Conservation (phyloP, 2,329 filamentous ascomycete species). For the Bipolaris gigantea region DNA sequence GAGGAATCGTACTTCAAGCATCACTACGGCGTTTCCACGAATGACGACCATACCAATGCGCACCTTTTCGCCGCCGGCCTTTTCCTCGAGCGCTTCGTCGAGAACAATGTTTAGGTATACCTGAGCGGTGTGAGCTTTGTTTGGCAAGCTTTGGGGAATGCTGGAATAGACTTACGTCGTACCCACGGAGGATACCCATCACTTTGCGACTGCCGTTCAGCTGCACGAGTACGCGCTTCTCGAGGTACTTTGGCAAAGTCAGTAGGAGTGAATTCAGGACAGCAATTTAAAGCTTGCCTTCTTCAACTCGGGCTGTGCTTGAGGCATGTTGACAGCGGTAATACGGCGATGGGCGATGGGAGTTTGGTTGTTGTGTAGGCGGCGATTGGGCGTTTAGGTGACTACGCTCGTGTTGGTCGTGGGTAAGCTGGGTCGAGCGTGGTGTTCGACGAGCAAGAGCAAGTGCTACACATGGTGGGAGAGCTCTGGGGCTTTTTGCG, state of each 20-base stretch:
- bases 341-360: conserved; percentile 1
- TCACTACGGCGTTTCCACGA: conserved; percentile 95
- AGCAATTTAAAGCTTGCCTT: conserved; percentile 64
- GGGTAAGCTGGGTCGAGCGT: conserved; percentile 12
- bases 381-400: background rate
- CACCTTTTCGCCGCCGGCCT: conserved; percentile 85
- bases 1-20: conserved; percentile 70
- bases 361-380: background rate
- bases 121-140: conserved; percentile 50
- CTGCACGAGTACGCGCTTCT: conserved; percentile 98
- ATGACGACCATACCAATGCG: conserved; percentile 95
- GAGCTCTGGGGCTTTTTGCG: conserved; percentile 28
- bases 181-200: conserved; percentile 88
- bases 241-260: conserved; percentile 74
- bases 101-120: conserved; percentile 98
- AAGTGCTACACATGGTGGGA: conserved; percentile 16
- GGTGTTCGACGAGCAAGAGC: conserved; percentile 16
- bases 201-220: conserved; percentile 98
- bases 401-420: conserved; percentile 8
- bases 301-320: conserved; percentile 98
- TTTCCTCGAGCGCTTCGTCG: conserved; percentile 95
- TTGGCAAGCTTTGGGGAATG: background rate
- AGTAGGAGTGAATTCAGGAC: conserved; percentile 12
- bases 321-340: conserved; percentile 72
- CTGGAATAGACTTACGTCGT: conserved; percentile 71